Percentiles rank a stretch among this genome's conserved stretches.
These are phyloP conservation scores for Bipolaris victoriae DNA, from an alignment of 2,329 filamentous ascomycete genomes.

Conservation along the genomic window DNA sequence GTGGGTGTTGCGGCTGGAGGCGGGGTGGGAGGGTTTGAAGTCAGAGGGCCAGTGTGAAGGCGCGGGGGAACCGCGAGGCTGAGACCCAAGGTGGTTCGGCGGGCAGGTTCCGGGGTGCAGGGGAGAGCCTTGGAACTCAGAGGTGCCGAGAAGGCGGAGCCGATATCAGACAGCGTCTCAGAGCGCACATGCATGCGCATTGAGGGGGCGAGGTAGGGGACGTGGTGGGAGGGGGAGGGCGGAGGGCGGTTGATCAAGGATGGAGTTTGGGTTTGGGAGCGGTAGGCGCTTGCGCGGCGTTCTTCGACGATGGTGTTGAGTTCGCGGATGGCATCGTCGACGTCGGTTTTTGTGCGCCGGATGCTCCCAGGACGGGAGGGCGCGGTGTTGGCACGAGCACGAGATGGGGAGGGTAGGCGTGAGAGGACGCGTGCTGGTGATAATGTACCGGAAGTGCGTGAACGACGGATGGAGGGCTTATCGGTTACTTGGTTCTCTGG, in stretches of 20 bases:
- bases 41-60: conserved; percentile 36
- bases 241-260: conserved; percentile 36
- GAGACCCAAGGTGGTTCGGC: conserved; percentile 31
- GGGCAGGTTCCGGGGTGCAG: conserved; percentile 19
- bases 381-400: conserved; percentile 45
- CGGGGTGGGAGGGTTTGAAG: conserved; percentile 46
- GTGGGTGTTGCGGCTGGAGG: conserved; percentile 42
- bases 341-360: conserved; percentile 46
- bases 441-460: conserved; percentile 33
- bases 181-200: conserved; percentile 55
- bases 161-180: conserved; percentile 57
- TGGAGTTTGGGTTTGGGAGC: conserved; percentile 37
- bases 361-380: conserved; percentile 45
- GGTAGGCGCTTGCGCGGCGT: conserved; percentile 49
- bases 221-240: conserved; percentile 48
- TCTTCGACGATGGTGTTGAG: conserved; percentile 59
- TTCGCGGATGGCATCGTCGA: conserved; percentile 56
- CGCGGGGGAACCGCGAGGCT: conserved; percentile 31
- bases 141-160: conserved; percentile 54
- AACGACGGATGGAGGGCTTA: conserved; percentile 32
- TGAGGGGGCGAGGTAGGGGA: conserved; percentile 55
- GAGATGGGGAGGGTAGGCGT: conserved; percentile 43
- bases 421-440: conserved; percentile 37
- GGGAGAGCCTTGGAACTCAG: conserved; percentile 38
- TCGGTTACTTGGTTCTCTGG: conserved; percentile 28